Evolutionary conservation across 164 flowering plant genomes (phyloP).

Genomic region (Nymphaea colorata): DNA sequence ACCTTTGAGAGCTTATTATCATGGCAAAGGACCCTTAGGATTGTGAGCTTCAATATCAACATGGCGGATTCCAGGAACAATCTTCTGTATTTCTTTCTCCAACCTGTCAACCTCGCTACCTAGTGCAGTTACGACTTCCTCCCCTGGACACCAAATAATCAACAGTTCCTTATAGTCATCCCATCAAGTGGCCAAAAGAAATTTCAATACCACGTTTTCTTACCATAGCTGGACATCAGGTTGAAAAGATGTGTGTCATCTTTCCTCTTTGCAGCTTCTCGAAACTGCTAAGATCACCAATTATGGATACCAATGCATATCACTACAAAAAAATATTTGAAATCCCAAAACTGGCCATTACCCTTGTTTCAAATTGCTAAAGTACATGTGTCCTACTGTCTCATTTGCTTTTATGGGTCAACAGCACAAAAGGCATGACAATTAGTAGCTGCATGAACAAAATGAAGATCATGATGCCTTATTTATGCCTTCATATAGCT

Average conservation of each 20-base stretch:
- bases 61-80: slow-evolving; percentile 89
- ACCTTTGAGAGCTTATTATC: background rate
- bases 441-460: background rate
- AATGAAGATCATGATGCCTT: background rate
- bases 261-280: slow-evolving; percentile 55
- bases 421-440: no score
- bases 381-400: background rate
- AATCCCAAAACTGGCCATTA: background rate
- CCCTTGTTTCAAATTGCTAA: background rate
- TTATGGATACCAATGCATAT: background rate
- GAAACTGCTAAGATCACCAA: slow-evolving; percentile 42
- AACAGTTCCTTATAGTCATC: background rate
- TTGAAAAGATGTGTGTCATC: slow-evolving; percentile 56
- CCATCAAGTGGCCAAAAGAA: background rate
- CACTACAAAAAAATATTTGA: background rate
- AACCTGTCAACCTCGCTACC: slow-evolving; percentile 98
- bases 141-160: slow-evolving; percentile 36
- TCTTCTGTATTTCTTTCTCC: slow-evolving; percentile 78
- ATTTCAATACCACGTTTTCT: background rate
- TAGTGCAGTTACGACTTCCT: slow-evolving; percentile 87
- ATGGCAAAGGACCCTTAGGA: slow-evolving; percentile 32
- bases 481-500: background rate
- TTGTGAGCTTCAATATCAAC: slow-evolving; percentile 93
- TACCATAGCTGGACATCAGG: slow-evolving; percentile 88
- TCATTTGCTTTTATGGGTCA: no score